phyloP scores from a whole-genome alignment of 2,329 filamentous ascomycete genomes.

The Huntiella decipiens region DNA sequence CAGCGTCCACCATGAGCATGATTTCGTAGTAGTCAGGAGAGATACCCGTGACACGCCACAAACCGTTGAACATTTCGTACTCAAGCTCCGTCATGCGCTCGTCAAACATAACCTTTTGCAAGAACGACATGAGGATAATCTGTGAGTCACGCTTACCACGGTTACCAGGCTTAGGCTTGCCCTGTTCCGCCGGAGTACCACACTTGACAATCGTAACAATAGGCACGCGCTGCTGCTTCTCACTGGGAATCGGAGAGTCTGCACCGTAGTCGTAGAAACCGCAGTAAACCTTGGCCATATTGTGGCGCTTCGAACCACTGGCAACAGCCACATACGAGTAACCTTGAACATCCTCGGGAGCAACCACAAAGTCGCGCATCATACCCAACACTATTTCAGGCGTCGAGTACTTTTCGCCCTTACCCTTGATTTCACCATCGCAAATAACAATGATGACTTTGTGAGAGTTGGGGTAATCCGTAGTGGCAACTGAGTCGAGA shows the following conservation, averaged over 20 bases:
- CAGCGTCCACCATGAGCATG: slow-evolving; percentile 96
- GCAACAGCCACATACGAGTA: slow-evolving; percentile 96
- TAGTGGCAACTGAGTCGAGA: slow-evolving; percentile 87
- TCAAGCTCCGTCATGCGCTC: slow-evolving; percentile 99
- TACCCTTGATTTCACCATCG: slow-evolving; percentile 92
- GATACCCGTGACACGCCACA: slow-evolving; percentile 97
- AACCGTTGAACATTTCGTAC: slow-evolving; percentile 97
- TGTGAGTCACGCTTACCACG: slow-evolving; percentile 97
- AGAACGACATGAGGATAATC: slow-evolving; percentile 97
- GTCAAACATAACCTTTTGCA: slow-evolving; percentile 99
- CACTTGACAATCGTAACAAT: slow-evolving; percentile 97
- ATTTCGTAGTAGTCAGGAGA: slow-evolving; percentile 96
- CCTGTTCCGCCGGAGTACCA: slow-evolving; percentile 72
- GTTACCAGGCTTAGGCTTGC: slow-evolving; percentile 78
- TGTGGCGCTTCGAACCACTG: slow-evolving; percentile 90
- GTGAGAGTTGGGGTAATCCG: slow-evolving; percentile 97
- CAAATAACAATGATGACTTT: slow-evolving; percentile 93
- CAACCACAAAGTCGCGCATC: slow-evolving; percentile 79
- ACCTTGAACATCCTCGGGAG: slow-evolving; percentile 63
- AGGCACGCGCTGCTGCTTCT: slow-evolving; percentile 89
- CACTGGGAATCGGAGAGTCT: slow-evolving; percentile 56
- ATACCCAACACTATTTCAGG: slow-evolving; percentile 80
- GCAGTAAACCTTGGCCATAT: slow-evolving; percentile 97
- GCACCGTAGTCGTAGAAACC: slow-evolving; percentile 95
- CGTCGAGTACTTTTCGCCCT: slow-evolving; percentile 70